Conservation (phyloP, 2,329 filamentous ascomycete genomes). For the Diaporthe citri region DNA sequence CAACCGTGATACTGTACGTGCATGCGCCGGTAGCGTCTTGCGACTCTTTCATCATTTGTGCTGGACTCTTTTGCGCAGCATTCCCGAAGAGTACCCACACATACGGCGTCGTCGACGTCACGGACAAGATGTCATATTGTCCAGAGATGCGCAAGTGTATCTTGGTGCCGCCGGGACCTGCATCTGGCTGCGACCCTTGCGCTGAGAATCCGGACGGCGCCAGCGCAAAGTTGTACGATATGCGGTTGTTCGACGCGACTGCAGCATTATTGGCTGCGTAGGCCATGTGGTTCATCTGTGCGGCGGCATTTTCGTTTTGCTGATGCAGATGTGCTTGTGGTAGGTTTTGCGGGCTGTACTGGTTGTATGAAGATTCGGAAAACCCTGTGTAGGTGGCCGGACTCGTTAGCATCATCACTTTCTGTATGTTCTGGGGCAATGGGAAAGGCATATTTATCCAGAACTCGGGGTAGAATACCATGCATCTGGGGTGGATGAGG, state of each 20-base stretch:
- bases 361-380: constrained; percentile 64
- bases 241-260: constrained; percentile 39
- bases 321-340: constrained; percentile 51
- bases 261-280: constrained; percentile 72
- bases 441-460: neutral
- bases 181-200: constrained; percentile 74
- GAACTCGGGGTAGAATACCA: constrained; percentile 69
- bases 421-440: too few species aligned
- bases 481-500: constrained; percentile 81
- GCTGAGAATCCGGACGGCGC: constrained; percentile 70
- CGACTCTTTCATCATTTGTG: constrained; percentile 72
- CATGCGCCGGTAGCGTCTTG: constrained; percentile 70
- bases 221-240: constrained; percentile 71
- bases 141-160: constrained; percentile 81
- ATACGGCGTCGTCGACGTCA: constrained; percentile 66
- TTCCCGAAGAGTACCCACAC: constrained; percentile 83
- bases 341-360: constrained; percentile 60
- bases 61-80: constrained; percentile 71
- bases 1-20: constrained; percentile 78
- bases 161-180: constrained; percentile 77
- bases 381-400: constrained; percentile 46
- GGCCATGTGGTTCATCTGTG: constrained; percentile 67
- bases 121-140: constrained; percentile 76
- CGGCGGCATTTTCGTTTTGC: constrained; percentile 63
- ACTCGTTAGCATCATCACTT: constrained; percentile 1